Evolutionary conservation across 495 filamentous ascomycete species (phyloP).

Genomic region (Aspergillus homomorphus): DNA sequence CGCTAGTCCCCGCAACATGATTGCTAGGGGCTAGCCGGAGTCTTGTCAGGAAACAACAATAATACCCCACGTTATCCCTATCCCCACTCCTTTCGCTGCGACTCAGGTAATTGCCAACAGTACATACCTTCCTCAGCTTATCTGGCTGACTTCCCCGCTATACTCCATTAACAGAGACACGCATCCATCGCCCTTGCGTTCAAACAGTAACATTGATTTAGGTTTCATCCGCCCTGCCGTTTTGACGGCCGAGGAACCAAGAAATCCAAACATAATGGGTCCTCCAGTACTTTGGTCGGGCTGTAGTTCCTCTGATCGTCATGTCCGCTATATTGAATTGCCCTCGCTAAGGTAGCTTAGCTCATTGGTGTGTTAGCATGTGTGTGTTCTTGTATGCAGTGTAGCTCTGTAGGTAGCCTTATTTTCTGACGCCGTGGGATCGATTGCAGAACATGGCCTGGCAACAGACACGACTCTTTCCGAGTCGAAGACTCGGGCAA

Average conservation of each 20-base stretch:
- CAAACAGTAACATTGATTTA: conserved; percentile 12
- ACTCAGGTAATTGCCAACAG: not conserved
- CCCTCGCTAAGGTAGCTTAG: not conserved
- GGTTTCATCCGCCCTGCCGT: conserved; percentile 15
- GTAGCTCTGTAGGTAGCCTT: not conserved
- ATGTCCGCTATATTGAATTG: not conserved
- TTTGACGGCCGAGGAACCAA: conserved; percentile 7
- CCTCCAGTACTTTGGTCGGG: not conserved
- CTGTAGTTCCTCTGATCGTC: not conserved
- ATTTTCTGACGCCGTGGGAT: too few relatives aligned
- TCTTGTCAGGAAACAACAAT: not conserved
- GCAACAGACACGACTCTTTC: too few relatives aligned
- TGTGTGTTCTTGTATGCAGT: not conserved
- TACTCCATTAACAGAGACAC: not conserved
- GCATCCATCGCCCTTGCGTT: conserved; percentile 10
- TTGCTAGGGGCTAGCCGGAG: not conserved
- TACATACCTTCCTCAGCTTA: not conserved
- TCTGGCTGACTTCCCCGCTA: not conserved
- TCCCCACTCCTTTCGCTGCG: not conserved
- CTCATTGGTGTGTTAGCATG: too few relatives aligned
- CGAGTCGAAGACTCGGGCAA: too few relatives aligned
- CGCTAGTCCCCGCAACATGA: not conserved
- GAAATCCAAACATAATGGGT: not conserved
- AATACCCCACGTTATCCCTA: conserved; percentile 7
- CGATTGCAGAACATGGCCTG: too few relatives aligned